Evolutionary conservation across 2,329 filamentous ascomycete genomes (phyloP), one percentile per base, ranked within the genome.

Genomic region (Aspergillus sp.): DNA sequence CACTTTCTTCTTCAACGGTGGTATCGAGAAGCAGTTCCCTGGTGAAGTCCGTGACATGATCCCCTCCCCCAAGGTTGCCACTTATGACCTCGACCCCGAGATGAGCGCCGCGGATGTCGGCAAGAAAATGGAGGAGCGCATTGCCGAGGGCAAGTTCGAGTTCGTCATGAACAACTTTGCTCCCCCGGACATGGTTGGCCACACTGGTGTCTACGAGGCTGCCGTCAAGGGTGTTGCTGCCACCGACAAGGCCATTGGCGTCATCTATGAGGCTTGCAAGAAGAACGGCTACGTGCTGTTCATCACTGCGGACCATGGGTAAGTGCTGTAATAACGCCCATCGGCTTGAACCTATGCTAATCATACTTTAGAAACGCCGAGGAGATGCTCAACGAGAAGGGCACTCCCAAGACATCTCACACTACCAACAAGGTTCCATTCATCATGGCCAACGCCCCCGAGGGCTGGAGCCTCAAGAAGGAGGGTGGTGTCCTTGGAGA

Each of bases 111-210:
- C 89, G 70, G 91, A 85, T 49, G 95, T 99, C 15, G 95, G 92
- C 54, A 86, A 96, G 73, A 94, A 96, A 83, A 90, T 97, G 62
- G 87, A 83, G 78, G 95, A 97, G 84, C 89, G 93, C 62, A 89
- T 99, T 68, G 86, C 79, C 28, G 92, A 96, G 79, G 87, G 90
- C 74, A 88, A 91, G 75, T 97, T 93, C 81, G 93, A 95, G 75
- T 98, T 99, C 76, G 85, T 99, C 79, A 99, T 99, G 95, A 97
- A 98, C 89, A 99, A 99, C 88, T 98, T 99, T 80, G 95, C 95
- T 47, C 95, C 95, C 47, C 95, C 95, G 19, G 95, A 99, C 82
- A 99, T 99, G 95, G 95, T 99, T 68, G 95, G 95, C 70, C 95
- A 99, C 83, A 99, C 95, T 11, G 95, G 95, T 75, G 93, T 97